These are phyloP conservation scores for Trypanosoma cruzi DNA, from an alignment of 208 protist genomes.

Conservation along the genomic window DNA sequence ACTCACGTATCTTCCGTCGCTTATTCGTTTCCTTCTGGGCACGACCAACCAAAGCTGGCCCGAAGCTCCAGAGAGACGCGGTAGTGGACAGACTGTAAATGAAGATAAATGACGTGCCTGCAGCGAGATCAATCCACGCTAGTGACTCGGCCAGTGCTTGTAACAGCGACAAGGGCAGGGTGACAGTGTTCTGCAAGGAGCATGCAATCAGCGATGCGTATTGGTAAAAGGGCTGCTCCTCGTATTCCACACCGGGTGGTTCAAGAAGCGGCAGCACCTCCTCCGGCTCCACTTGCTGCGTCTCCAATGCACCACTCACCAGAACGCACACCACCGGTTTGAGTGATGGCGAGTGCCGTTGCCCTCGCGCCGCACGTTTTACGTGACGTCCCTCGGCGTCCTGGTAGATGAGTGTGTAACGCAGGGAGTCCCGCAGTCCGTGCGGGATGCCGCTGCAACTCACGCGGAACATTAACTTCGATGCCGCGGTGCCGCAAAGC, in stretches of 20 bases:
- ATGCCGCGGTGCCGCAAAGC: slow-evolving; percentile 22
- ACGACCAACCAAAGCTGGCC: slow-evolving; percentile 53
- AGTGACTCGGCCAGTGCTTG: slow-evolving; percentile 58
- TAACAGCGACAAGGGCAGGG: slow-evolving; percentile 74
- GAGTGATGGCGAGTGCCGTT: slow-evolving; percentile 7
- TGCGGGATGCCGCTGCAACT: slow-evolving; percentile 48
- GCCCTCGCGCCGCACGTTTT: neutral
- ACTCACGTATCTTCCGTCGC: slow-evolving; percentile 52
- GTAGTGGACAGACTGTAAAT: slow-evolving; percentile 64
- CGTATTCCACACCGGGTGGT: slow-evolving; percentile 45
- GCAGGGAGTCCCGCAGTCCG: slow-evolving; percentile 49
- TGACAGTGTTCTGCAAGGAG: slow-evolving; percentile 77
- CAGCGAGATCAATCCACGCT: slow-evolving; percentile 50
- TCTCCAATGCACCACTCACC: slow-evolving; percentile 56
- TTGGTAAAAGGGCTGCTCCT: slow-evolving; percentile 61
- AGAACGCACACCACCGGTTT: slow-evolving; percentile 40
- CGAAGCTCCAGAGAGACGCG: slow-evolving; percentile 53
- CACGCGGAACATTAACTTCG: slow-evolving; percentile 30
- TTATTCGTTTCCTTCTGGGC: slow-evolving; percentile 55
- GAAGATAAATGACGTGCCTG: slow-evolving; percentile 75
- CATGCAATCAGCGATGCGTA: slow-evolving; percentile 59
- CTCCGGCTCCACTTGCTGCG: slow-evolving; percentile 41
- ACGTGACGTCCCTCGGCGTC: slow-evolving; percentile 18
- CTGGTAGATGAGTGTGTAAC: slow-evolving; percentile 39
- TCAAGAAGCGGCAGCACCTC: slow-evolving; percentile 60